A percentile compares a stretch with the other conserved stretches of the same genome.
Evolutionary conservation across 208 protist species (phyloP).

Genomic region (Crithidia sp.): DNA sequence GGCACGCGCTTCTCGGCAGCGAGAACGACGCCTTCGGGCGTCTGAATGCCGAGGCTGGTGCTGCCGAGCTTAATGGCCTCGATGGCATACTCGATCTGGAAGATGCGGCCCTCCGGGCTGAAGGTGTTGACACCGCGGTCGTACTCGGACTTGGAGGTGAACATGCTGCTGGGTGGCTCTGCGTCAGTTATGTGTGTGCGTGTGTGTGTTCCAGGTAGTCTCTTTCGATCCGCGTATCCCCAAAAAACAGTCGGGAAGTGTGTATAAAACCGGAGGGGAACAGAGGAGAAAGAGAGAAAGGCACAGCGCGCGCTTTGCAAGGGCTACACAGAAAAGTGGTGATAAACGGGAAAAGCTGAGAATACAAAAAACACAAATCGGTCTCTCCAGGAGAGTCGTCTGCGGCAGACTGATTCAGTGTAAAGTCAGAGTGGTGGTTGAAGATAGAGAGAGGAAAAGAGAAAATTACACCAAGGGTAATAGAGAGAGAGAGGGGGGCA

Average conservation of each 20-base stretch:
- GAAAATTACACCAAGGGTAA: neutral
- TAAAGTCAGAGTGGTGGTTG: neutral
- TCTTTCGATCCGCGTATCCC: too few relatives aligned
- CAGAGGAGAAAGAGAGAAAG: neutral
- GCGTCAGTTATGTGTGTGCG: neutral
- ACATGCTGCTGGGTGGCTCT: constrained; percentile 50
- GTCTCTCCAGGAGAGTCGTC: neutral
- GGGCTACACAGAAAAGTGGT: too few relatives aligned
- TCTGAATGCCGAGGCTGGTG: constrained; percentile 98
- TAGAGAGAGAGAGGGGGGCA: neutral
- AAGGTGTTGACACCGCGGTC: constrained; percentile 99
- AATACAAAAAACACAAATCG: neutral
- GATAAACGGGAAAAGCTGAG: too few relatives aligned
- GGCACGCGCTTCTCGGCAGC: constrained; percentile 99
- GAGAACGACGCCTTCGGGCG: constrained; percentile 98
- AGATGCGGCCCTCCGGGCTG: constrained; percentile 99
- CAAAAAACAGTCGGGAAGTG: neutral
- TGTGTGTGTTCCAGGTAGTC: too few relatives aligned
- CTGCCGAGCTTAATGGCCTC: constrained; percentile 96
- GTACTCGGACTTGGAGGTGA: constrained; percentile 96
- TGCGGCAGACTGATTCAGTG: neutral
- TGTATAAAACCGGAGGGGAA: neutral
- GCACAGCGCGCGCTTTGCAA: neutral
- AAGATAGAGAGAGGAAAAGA: neutral
- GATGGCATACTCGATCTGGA: constrained; percentile 96